These are phyloP conservation scores for Triglochin maritima DNA, from an alignment of 106 monocot species.

Conservation along the genomic window DNA sequence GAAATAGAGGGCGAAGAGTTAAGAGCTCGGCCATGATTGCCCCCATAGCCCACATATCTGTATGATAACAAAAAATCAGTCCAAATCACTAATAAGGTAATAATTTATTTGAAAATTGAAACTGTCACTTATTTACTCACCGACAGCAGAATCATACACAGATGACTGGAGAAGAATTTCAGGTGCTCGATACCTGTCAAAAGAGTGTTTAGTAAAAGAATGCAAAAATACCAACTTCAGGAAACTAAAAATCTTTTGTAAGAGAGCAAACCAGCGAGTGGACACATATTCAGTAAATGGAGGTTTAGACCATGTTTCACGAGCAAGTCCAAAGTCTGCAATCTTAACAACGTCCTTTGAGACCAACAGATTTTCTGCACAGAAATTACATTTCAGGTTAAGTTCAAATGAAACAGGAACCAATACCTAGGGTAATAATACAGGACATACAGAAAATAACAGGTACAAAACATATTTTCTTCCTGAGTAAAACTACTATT, in stretches of 20 bases:
- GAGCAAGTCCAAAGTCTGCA: constrained; percentile 98
- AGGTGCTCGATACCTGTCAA: constrained; percentile 49
- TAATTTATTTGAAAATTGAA: no score
- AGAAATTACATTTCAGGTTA: neutral
- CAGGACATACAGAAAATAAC: neutral
- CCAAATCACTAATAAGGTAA: neutral
- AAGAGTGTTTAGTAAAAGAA: no score
- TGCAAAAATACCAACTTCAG: no score
- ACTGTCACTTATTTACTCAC: constrained; percentile 28
- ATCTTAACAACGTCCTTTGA: constrained; percentile 78
- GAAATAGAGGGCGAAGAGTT: constrained; percentile 90
- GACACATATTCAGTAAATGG: constrained; percentile 98
- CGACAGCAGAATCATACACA: constrained; percentile 52
- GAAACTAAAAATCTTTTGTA: no score
- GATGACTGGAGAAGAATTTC: constrained; percentile 41
- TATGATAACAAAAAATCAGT: neutral
- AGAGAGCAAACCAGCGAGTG: constrained; percentile 52
- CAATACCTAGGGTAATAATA: neutral
- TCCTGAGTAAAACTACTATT: no score
- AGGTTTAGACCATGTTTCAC: constrained; percentile 63
- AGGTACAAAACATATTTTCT: neutral
- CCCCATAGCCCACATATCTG: constrained; percentile 99
- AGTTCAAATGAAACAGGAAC: neutral
- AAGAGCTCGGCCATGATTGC: constrained; percentile 97
- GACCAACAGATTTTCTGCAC: constrained; percentile 69